Base-by-base conservation (phyloP, 2,329 filamentous ascomycete species). In the Claviceps digitariae region DNA sequence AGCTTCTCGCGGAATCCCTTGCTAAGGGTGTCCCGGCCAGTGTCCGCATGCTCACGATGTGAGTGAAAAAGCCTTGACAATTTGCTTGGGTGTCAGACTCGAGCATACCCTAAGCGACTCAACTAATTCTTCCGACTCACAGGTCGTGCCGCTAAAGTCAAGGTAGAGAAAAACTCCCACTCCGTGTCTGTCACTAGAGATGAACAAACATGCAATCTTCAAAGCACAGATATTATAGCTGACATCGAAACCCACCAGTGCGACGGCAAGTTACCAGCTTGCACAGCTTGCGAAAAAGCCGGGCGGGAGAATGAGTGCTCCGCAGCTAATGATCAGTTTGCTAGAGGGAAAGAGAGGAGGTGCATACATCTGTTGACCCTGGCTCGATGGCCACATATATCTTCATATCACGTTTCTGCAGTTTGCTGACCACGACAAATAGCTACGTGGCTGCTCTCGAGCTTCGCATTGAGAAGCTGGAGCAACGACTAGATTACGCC, bases 371-470 rank as follows among this genome's bases (percentile, higher is more conserved):
- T n/a, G 3, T 4, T 48, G 9, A 31, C 25, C 17, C 10, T 38
- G 25, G 15, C 47, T 3, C 20, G 17, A 25, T 36, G 36, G 45
- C 23, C 34, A 9, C n/a, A 4, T 25, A 4, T 4, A 13, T n/a
- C 27, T 21, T 21, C 27, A 20, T 27, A 15, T 44, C 44, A 20
- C 34, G 15, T 20, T 17, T 43, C 17, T 34, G 38, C 10, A 13
- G 12, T 8, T 4, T 29, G 21, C 48, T 55, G 40, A 53, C 52
- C 23, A 10, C 41, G 29, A 20, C 4, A 10, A 17, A 44, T 45
- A 86, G 83, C 69, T 98, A 97, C 75, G 90, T 97, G 46, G 89
- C 91, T 8, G 94, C 91, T 0, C 77, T 98, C n/a, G 91, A 97
- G 67, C 82, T 90, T 17, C 84, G 87, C 54, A 84, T 95, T 59